Evolutionary conservation across 768 basidiomycete genomes (phyloP).

Genomic region (Porphyrellus cyaneotinctus): DNA sequence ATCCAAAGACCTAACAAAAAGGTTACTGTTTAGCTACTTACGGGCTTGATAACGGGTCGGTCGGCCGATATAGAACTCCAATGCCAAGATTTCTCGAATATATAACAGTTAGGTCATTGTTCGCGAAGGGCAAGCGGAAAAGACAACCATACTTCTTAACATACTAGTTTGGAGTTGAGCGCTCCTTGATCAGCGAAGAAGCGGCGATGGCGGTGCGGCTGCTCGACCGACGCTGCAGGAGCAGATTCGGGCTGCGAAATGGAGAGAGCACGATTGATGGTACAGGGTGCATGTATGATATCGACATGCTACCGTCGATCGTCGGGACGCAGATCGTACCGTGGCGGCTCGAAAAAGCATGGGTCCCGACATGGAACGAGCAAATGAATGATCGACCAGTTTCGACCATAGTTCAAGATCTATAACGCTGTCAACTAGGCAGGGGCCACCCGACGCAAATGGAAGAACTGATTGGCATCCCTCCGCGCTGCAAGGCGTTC

Average conservation of each 20-base stretch:
- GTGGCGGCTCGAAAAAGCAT: slow-evolving; percentile 1
- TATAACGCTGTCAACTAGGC: background rate
- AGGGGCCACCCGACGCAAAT: background rate
- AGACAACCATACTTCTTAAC: slow-evolving; percentile 22
- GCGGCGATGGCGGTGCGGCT: background rate
- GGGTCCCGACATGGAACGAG: background rate
- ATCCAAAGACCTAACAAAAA: slow-evolving; percentile 14
- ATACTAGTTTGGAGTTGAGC: slow-evolving; percentile 18
- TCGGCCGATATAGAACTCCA: slow-evolving; percentile 10
- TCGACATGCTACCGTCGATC: slow-evolving; percentile 11
- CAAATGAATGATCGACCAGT: slow-evolving; percentile 25
- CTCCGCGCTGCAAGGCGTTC: slow-evolving; percentile 5
- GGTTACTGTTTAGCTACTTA: slow-evolving; percentile 19
- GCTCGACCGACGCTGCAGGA: background rate
- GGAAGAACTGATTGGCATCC: slow-evolving; percentile 1
- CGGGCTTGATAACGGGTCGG: slow-evolving; percentile 5
- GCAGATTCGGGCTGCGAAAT: background rate
- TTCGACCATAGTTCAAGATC: slow-evolving; percentile 18
- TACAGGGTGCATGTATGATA: background rate
- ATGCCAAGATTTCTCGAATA: background rate
- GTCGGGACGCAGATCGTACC: slow-evolving; percentile 9
- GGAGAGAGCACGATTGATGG: background rate
- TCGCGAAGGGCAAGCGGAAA: slow-evolving; percentile 10
- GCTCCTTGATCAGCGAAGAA: slow-evolving; percentile 24
- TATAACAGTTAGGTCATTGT: slow-evolving; percentile 14